Percentiles rank a stretch among this genome's conserved stretches.
Conservation (phyloP, 768 basidiomycete species). For the Gelatoporia subvermispora region DNA sequence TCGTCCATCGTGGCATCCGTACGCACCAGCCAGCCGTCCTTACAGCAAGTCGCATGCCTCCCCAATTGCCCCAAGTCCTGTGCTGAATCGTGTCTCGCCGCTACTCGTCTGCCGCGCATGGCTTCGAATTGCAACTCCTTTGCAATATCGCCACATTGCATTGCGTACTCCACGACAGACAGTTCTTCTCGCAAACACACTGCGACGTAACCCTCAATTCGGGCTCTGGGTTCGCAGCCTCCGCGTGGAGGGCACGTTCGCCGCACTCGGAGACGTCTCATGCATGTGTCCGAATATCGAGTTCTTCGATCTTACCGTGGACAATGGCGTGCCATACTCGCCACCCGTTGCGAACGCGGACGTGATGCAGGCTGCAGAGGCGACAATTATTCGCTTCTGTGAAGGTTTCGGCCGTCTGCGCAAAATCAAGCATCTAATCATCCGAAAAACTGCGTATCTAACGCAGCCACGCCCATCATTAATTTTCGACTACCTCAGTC, state of each 20-base stretch:
- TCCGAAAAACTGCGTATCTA: conserved; percentile 57
- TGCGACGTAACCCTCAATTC: conserved; percentile 33
- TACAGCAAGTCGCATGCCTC: background rate
- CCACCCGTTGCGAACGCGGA: background rate
- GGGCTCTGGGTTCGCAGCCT: conserved; percentile 37
- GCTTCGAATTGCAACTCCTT: conserved; percentile 51
- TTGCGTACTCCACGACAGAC: conserved; percentile 39
- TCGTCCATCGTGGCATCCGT: conserved; percentile 19
- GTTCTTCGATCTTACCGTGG: conserved; percentile 36
- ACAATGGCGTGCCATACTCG: conserved; percentile 11
- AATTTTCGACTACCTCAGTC: conserved; percentile 42
- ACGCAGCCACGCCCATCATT: conserved; percentile 43
- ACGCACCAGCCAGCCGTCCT: background rate
- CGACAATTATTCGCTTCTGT: conserved; percentile 29
- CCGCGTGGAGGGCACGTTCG: conserved; percentile 37
- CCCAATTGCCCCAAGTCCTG: background rate
- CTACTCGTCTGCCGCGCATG: conserved; percentile 50
- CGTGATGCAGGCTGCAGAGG: background rate
- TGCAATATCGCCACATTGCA: conserved; percentile 51
- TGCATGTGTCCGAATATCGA: conserved; percentile 24
- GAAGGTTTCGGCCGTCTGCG: conserved; percentile 33
- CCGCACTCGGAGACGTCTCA: conserved; percentile 36
- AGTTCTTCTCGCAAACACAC: conserved; percentile 29
- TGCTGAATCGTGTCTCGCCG: conserved; percentile 30
- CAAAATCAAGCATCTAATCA: conserved; percentile 39